phyloP scores from a whole-genome alignment of 192 early-diverging fungal species.

The Podila epicladia region DNA sequence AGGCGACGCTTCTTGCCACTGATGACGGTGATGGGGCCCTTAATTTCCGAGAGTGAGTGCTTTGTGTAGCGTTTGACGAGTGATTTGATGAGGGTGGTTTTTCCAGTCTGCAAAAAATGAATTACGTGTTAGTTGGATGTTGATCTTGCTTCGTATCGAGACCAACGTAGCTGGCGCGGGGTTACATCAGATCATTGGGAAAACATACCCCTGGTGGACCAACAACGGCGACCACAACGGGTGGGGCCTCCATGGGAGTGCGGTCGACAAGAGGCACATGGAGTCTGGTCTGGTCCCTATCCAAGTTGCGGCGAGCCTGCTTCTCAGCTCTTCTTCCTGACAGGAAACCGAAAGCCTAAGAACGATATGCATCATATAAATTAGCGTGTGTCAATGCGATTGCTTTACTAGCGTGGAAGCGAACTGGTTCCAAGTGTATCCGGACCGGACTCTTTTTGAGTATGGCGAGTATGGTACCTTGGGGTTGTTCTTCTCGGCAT shows the following conservation, averaged over 20 bases:
- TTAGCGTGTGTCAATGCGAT: background rate
- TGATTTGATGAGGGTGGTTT: conserved; percentile 96
- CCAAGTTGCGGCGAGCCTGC: conserved; percentile 82
- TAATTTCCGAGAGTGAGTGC: conserved; percentile 89
- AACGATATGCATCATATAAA: no score
- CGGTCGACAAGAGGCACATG: conserved; percentile 97
- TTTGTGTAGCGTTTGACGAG: conserved; percentile 96
- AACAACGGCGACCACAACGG: conserved; percentile 94
- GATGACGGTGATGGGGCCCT: conserved; percentile 97
- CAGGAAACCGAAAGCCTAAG: conserved; percentile 77
- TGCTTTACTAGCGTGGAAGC: background rate
- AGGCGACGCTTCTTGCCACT: conserved; percentile 94
- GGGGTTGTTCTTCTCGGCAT: conserved; percentile 88
- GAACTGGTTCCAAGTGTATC: no score
- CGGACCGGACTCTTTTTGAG: background rate
- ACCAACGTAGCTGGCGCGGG: no score
- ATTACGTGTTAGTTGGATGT: no score
- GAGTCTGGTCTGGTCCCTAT: conserved; percentile 88
- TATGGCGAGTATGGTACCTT: conserved; percentile 61
- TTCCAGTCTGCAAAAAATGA: conserved; percentile 74
- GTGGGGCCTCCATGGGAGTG: conserved; percentile 90
- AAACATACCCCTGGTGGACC: conserved; percentile 86
- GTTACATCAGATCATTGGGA: background rate
- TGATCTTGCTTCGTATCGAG: no score
- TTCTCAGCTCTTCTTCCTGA: conserved; percentile 80